Percentiles rank a stretch among this genome's conserved stretches.
Conservation (phyloP, 306 rosid genomes). For the Cicer judaicum region DNA sequence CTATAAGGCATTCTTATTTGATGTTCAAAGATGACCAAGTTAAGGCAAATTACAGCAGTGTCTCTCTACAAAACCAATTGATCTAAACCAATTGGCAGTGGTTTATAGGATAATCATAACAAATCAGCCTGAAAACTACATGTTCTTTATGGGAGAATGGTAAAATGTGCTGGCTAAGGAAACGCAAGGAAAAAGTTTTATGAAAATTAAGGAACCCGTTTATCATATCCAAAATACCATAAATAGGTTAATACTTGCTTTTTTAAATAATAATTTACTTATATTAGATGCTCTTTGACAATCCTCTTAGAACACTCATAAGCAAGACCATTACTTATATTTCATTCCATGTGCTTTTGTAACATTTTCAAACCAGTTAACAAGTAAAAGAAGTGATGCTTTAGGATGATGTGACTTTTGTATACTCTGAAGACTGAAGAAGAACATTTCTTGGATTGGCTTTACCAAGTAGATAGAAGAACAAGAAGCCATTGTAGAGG, state of each 20-base stretch:
- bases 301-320: not conserved
- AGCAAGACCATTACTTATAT: conserved; percentile 15
- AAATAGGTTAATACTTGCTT: not conserved
- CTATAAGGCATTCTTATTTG: conserved; percentile 13
- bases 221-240: not conserved
- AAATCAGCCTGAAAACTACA: conserved; percentile 5
- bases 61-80: conserved; percentile 10
- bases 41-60: not conserved
- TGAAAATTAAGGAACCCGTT: not conserved
- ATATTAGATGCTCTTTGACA: not conserved
- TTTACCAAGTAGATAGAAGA: conserved; percentile 35
- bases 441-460: conserved; percentile 26
- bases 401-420: conserved; percentile 28
- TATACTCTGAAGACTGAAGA: conserved; percentile 16
- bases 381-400: conserved; percentile 9
- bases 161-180: not conserved
- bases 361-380: conserved; percentile 29
- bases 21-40: conserved; percentile 8
- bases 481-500: conserved; percentile 32
- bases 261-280: not conserved
- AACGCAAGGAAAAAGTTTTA: not conserved
- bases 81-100: conserved; percentile 33
- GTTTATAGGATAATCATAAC: conserved; percentile 3
- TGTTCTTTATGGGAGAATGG: not conserved
- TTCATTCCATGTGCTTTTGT: conserved; percentile 25